Evolutionary conservation across 345 rosid species (phyloP).

Genomic region (Salix suchowensis): DNA sequence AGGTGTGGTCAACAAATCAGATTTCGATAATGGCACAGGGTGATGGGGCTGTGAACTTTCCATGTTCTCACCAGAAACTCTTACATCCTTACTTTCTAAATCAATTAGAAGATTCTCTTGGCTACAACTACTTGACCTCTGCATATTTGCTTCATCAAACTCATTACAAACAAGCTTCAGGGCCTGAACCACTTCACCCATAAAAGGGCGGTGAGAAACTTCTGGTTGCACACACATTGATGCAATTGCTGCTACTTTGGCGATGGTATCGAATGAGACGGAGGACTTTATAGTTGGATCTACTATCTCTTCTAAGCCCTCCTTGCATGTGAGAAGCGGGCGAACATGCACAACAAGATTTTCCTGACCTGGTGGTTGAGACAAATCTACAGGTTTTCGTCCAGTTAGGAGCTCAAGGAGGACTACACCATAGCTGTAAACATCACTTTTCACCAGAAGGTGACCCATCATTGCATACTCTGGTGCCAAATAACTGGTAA

Average conservation of each 20-base stretch:
- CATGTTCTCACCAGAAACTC: constrained; percentile 27
- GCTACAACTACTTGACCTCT: constrained; percentile 14
- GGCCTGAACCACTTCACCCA: constrained; percentile 72
- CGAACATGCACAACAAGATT: constrained; percentile 63
- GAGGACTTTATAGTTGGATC: constrained; percentile 41
- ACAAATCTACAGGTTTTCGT: constrained; percentile 63
- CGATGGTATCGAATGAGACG: constrained; percentile 40
- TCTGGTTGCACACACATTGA: constrained; percentile 73
- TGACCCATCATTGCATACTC: constrained; percentile 81
- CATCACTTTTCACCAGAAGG: constrained; percentile 70
- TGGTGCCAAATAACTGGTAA: constrained; percentile 60
- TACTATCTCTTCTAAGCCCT: constrained; percentile 41
- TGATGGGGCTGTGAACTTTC: constrained; percentile 23
- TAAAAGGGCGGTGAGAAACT: constrained; percentile 62
- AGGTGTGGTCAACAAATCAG: constrained; percentile 25
- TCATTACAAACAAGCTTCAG: constrained; percentile 60
- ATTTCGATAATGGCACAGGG: constrained; percentile 20
- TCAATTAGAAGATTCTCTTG: constrained; percentile 16
- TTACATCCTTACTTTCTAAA: constrained; percentile 16
- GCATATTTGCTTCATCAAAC: constrained; percentile 38
- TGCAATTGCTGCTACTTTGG: constrained; percentile 63
- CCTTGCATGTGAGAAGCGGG: constrained; percentile 52
- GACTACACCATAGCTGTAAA: constrained; percentile 75
- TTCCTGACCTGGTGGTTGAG: constrained; percentile 66
- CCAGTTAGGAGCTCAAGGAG: constrained; percentile 71